Percentiles rank a stretch among this genome's conserved stretches.
Evolutionary conservation across 2,329 filamentous ascomycete genomes (phyloP).

Genomic region (Aspergillus pseudoglaucus): DNA sequence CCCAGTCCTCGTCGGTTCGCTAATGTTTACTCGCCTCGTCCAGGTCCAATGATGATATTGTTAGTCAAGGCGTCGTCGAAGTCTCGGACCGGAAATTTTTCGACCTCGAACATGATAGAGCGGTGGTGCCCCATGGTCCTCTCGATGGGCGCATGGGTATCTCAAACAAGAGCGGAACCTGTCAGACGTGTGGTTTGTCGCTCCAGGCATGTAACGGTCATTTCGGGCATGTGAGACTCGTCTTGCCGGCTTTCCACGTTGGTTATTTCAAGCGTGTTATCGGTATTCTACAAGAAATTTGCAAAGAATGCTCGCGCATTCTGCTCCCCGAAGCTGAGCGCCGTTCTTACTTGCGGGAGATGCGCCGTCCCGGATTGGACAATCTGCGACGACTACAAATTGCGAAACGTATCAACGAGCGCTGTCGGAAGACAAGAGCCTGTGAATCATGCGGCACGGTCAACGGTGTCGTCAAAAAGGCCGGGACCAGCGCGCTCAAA

Average conservation of each 20-base stretch:
- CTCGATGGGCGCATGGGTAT: constrained; percentile 84
- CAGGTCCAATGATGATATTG: constrained; percentile 86
- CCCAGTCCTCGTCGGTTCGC: neutral
- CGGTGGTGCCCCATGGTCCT: constrained; percentile 72
- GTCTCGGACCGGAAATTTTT: constrained; percentile 92
- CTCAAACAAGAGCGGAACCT: constrained; percentile 73
- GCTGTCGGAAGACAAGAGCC: constrained; percentile 77
- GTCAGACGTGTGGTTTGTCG: constrained; percentile 74
- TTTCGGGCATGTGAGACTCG: constrained; percentile 87
- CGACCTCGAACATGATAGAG: constrained; percentile 74
- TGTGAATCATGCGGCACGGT: constrained; percentile 75
- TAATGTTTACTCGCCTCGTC: constrained; percentile 2
- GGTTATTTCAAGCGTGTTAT: constrained; percentile 94
- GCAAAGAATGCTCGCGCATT: constrained; percentile 86
- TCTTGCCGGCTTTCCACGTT: constrained; percentile 89
- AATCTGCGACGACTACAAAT: constrained; percentile 78
- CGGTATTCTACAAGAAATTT: constrained; percentile 87
- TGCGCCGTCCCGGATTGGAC: constrained; percentile 76
- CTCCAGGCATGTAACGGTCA: constrained; percentile 86
- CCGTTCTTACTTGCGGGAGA: constrained; percentile 67
- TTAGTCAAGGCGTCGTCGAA: constrained; percentile 90
- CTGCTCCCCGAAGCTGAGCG: constrained; percentile 75
- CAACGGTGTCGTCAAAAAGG: constrained; percentile 89
- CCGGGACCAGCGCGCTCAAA: constrained; percentile 74
- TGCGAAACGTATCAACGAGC: constrained; percentile 79